Base-by-base conservation (phyloP, 2,329 filamentous ascomycete genomes). In the Penicillium concentricum region DNA sequence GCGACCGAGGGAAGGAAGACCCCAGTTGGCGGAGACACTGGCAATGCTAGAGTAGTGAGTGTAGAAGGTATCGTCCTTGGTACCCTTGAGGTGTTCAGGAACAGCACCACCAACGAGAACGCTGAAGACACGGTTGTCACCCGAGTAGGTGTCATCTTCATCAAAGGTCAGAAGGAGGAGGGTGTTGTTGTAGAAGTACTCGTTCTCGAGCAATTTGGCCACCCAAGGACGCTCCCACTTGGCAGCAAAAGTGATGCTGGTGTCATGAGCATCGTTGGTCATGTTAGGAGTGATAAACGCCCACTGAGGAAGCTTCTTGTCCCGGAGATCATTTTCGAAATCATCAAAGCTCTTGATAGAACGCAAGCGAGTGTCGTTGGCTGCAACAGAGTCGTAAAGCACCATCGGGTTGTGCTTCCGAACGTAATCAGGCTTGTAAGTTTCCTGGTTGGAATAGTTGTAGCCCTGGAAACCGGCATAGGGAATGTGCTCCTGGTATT, bases 101-200 rank as follows among this genome's bases (percentile, higher is more conserved):
- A 95, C 74, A 16, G 85, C 87, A 58, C 89, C 89, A n/a, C 91
- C 91, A 1, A 95, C 77, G 0, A 94, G 81, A 61, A 94, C 81
- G 59, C 79, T 84, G 58, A 89, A 82, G 57, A 94, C 81, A 35
- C 81, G 80, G 81, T 93, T 94, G 63, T 83, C 82, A 28, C 79
- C 76, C 15, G 79, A 75, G 74, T 92, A 91, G 10, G 83, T 86
- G 65, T 88, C 83, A 73, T 87, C 91, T 77, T 94, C 91, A 62
- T 95, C 91, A 67, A 91, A 94, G n/a, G 86, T 92, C 59, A 94
- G 74, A 6, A 93, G 78, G n/a, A 94, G 82, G 1, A 93, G 81
- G 0, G 90, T 93, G 68, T 89, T 85, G 39, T 89, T 77, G 83
- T 88, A 90, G 75, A 94, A 93, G 63, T 87, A 82, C 46, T 79